Conservation (phyloP, 2,329 filamentous ascomycete genomes). For the Talaromyces sp. region DNA sequence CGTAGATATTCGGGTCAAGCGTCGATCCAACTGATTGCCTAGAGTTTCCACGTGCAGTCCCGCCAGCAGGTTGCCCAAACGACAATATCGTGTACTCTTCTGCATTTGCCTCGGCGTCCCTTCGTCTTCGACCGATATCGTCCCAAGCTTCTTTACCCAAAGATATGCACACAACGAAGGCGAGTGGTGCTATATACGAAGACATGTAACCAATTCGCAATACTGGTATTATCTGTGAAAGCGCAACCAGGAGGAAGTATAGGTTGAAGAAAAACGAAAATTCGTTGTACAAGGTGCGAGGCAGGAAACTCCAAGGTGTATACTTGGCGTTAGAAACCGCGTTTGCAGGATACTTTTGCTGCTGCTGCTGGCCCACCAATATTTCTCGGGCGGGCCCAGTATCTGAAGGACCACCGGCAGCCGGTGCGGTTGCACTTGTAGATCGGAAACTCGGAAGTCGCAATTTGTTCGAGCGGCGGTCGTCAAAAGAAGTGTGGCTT, state of each 20-base stretch:
- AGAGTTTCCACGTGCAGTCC: constrained; percentile 10
- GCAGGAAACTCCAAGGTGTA: constrained; percentile 88
- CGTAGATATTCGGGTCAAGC: constrained; percentile 43
- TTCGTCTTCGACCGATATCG: constrained; percentile 76
- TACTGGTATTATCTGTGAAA: constrained; percentile 87
- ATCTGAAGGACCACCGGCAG: constrained; percentile 36
- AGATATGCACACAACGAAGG: constrained; percentile 86
- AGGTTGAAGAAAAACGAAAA: constrained; percentile 99
- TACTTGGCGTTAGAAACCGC: constrained; percentile 97
- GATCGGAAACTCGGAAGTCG: constrained; percentile 65
- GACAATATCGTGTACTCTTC: constrained; percentile 76
- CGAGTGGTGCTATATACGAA: constrained; percentile 88
- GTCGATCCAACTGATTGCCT: constrained; percentile 1
- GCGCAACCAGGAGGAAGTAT: constrained; percentile 91
- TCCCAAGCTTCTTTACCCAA: constrained; percentile 94
- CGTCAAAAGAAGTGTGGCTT: constrained; percentile 29
- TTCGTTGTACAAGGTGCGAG: constrained; percentile 92
- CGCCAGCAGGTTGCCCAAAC: constrained; percentile 49
- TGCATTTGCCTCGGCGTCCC: constrained; percentile 91
- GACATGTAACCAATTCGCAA: constrained; percentile 90
- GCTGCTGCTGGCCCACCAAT: constrained; percentile 67
- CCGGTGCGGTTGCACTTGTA: constrained; percentile 23
- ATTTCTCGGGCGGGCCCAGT: constrained; percentile 62
- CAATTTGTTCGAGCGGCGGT: constrained; percentile 46
- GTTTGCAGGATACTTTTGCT: constrained; percentile 78